Base-by-base conservation (phyloP, 2,329 filamentous ascomycete genomes). In the Cercospora berteroae region DNA sequence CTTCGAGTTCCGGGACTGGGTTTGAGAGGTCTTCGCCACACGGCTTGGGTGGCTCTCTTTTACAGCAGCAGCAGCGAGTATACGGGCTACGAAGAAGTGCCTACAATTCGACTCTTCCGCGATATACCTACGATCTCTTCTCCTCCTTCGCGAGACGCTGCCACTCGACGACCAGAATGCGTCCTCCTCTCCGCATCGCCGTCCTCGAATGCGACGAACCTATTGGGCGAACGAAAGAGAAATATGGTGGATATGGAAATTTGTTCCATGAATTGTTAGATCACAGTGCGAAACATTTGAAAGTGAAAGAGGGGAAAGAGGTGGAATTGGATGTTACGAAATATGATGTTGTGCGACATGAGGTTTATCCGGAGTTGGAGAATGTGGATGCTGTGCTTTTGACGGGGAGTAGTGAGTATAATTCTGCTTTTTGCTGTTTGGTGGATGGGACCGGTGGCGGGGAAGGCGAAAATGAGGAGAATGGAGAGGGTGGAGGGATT, bases 191-290 rank as follows among this genome's bases (percentile, higher is more conserved):
- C 72, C 90, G 91, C 65, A 90, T 97, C 79, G 93, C 94, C 57
- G 86, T 98, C 73, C 88, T 98, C 72, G 92, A 97, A 83, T 90
- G 91, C 82, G 94, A 97, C 80, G 91, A 87, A 1, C 93, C 93
- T 1, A 83, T 90, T 60, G 85, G 88, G 1, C 80, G 85, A 52
- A 87, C 90, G 42, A 81, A 86, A 64, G 84, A 84, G 64, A 87
- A 87, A 74, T 93, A 90, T 79, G 87, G 88, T 61, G 84, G 85
- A 68, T 97, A 97, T 80, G 87, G 88, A 69, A 89, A 88, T 69
- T 85, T 85, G 52, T 83, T 89, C 73, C 81, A 82, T 68, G 80
- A 80, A 18, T 79, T 84, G 48, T 81, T 87, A 5, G 77, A 83
- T 65, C 81, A 80, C n/a, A 83, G 83, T 5, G 85, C 86, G 70